phyloP scores from a whole-genome alignment of 2,329 filamentous ascomycete genomes.

The Monilinia fructigena region DNA sequence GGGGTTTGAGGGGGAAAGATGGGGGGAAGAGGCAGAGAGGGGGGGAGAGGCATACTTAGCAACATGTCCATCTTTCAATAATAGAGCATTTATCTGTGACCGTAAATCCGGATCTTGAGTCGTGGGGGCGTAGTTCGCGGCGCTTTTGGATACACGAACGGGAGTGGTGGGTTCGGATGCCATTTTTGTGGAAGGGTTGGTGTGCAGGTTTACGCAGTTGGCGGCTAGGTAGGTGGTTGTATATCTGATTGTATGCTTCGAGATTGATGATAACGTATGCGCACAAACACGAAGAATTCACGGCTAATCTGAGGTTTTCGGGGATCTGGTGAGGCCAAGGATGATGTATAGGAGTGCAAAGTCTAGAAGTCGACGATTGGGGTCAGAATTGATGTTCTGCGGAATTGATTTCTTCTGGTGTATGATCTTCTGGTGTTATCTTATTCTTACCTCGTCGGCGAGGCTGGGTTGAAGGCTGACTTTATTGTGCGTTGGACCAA shows the following conservation, averaged over 20 bases:
- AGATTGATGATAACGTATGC: background rate
- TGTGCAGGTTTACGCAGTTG: background rate
- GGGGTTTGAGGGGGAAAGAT: background rate
- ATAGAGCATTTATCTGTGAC: slow-evolving; percentile 59
- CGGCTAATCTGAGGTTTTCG: background rate
- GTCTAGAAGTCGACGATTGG: background rate
- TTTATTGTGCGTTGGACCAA: slow-evolving; percentile 18
- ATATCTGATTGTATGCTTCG: background rate
- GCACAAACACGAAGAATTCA: background rate
- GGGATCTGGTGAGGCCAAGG: background rate
- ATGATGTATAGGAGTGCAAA: background rate
- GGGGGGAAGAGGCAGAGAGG: no score
- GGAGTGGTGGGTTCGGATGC: slow-evolving; percentile 45
- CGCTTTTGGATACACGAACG: slow-evolving; percentile 57
- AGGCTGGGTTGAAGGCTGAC: slow-evolving; percentile 21
- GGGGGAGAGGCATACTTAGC: slow-evolving; percentile 48
- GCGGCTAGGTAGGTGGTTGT: background rate
- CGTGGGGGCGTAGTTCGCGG: slow-evolving; percentile 57
- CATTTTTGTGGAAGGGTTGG: slow-evolving; percentile 26
- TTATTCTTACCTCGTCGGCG: slow-evolving; percentile 17
- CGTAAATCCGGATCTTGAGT: slow-evolving; percentile 62
- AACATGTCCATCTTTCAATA: slow-evolving; percentile 60
- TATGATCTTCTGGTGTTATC: background rate
- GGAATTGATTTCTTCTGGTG: background rate
- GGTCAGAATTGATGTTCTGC: background rate